phyloP scores from a whole-genome alignment of 352 stramenopile species.

The Phytophthora sansomeana region DNA sequence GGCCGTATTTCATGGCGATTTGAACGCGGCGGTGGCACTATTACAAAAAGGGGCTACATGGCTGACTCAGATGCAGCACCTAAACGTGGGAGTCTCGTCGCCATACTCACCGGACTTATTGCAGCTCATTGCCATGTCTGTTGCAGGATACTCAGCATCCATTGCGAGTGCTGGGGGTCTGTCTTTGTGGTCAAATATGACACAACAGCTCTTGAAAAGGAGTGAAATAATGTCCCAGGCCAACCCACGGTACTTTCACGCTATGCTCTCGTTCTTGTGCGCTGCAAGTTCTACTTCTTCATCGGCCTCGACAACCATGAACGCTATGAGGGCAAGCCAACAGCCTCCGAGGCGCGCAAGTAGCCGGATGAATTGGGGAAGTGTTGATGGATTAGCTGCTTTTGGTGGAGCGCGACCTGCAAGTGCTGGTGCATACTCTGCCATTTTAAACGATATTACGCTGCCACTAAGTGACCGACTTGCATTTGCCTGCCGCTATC shows the following conservation, averaged over 20 bases:
- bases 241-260: constrained; percentile 84
- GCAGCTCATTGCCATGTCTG: constrained; percentile 90
- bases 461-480: constrained; percentile 91
- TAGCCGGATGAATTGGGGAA: constrained; percentile 65
- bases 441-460: constrained; percentile 88
- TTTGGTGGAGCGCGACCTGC: constrained; percentile 40
- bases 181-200: constrained; percentile 83
- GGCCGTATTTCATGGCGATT: constrained; percentile 86
- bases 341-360: constrained; percentile 43
- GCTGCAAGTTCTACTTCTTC: constrained; percentile 47
- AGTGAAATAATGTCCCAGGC: constrained; percentile 71
- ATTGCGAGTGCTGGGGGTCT: constrained; percentile 47
- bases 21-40: constrained; percentile 68
- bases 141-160: constrained; percentile 80
- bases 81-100: constrained; percentile 41
- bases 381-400: constrained; percentile 59
- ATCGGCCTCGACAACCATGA: constrained; percentile 36
- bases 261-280: constrained; percentile 81
- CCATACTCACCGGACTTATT: constrained; percentile 77
- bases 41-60: constrained; percentile 77
- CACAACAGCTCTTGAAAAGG: constrained; percentile 77
- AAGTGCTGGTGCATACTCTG: constrained; percentile 57
- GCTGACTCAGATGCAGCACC: constrained; percentile 64
- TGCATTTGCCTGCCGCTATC: constrained; percentile 92
- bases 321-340: constrained; percentile 31